Evolutionary conservation across 2,329 filamentous ascomycete genomes (phyloP).

Genomic region (Arthrobotrys sinensis): DNA sequence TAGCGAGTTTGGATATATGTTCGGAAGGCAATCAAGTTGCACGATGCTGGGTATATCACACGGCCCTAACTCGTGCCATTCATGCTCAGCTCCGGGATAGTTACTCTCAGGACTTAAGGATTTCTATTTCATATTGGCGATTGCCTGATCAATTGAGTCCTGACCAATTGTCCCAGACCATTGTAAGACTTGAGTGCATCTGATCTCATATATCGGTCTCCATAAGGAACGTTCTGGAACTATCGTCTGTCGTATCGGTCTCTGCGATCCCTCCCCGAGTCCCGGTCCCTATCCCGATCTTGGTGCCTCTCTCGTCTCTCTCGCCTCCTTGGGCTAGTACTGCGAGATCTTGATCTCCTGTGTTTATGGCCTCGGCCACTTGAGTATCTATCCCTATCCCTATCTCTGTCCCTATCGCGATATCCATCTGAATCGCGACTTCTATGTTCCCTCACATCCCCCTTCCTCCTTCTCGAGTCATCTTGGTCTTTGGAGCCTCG

Average conservation of each 20-base stretch:
- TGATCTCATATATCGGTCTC: too few species aligned
- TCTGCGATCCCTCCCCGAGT: conserved; percentile 66
- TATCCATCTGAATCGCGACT: conserved; percentile 67
- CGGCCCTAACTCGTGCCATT: too few species aligned
- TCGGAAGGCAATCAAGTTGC: too few species aligned
- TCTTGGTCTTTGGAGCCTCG: conserved; percentile 68
- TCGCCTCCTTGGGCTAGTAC: conserved; percentile 39
- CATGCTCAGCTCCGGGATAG: too few species aligned
- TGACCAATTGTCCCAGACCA: too few species aligned
- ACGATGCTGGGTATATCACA: too few species aligned
- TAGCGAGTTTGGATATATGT: too few species aligned
- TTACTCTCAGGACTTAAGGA: too few species aligned
- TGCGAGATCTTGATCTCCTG: conserved; percentile 44
- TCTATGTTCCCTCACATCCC: conserved; percentile 67
- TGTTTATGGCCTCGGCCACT: conserved; percentile 8
- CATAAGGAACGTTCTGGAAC: background rate
- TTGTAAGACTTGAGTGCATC: too few species aligned
- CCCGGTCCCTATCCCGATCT: conserved; percentile 39
- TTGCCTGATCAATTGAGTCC: too few species aligned
- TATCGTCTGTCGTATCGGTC: conserved; percentile 49
- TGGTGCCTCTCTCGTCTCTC: conserved; percentile 6
- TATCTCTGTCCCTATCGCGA: conserved; percentile 66
- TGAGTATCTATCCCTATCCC: conserved; percentile 62
- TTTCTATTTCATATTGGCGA: too few species aligned
- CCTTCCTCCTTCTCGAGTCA: conserved; percentile 63